phyloP scores from a whole-genome alignment of 2,329 filamentous ascomycete species.

The Alternaria arborescens region DNA sequence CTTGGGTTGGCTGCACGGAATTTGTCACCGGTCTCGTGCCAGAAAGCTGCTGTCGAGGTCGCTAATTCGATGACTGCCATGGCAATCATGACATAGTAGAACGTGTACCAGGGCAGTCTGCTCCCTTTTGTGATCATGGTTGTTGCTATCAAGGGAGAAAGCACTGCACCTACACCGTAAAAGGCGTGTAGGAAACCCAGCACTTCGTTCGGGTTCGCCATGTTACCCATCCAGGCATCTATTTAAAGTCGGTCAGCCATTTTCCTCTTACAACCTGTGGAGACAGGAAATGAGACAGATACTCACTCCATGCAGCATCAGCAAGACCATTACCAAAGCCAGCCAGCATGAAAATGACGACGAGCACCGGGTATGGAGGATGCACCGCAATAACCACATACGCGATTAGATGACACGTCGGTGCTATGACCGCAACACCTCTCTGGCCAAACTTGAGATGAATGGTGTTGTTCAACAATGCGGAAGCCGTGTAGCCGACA shows the following conservation, averaged over 20 bases:
- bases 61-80: conserved; percentile 65
- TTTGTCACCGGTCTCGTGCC: conserved; percentile 65
- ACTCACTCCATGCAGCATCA: conserved; percentile 62
- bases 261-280: not conserved
- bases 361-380: conserved; percentile 73
- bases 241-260: not conserved
- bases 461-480: conserved; percentile 70
- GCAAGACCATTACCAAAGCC: conserved; percentile 77
- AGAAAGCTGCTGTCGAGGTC: conserved; percentile 66
- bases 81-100: conserved; percentile 78
- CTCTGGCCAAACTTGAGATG: conserved; percentile 73
- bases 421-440: conserved; percentile 73
- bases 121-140: conserved; percentile 71
- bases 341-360: conserved; percentile 70
- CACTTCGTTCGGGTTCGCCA: conserved; percentile 77
- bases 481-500: conserved; percentile 69
- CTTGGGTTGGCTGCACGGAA: conserved; percentile 64
- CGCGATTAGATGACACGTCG: conserved; percentile 68
- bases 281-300: not conserved
- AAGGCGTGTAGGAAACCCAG: conserved; percentile 76
- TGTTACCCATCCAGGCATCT: conserved; percentile 70
- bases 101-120: conserved; percentile 71
- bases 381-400: conserved; percentile 73
- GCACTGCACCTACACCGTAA: conserved; percentile 75
- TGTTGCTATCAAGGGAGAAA: conserved; percentile 75